phyloP scores from a whole-genome alignment of 78 protist genomes.

The Dictyostelium citrinum region DNA sequence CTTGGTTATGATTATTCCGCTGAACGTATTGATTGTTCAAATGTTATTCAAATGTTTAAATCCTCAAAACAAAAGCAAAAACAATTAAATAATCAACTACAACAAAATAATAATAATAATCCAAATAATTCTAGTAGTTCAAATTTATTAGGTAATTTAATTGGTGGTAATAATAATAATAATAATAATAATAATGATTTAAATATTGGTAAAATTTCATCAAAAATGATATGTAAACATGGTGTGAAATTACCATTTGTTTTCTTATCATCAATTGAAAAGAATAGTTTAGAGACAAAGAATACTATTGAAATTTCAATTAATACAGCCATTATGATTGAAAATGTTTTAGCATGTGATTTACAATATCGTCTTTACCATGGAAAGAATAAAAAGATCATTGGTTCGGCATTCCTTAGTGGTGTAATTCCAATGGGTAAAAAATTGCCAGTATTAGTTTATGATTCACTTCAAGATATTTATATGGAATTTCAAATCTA shows the following conservation, averaged over 20 bases:
- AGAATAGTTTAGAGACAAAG: conserved; percentile 12
- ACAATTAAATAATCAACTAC: neutral
- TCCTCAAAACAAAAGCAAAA: neutral
- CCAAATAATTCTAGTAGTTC: neutral
- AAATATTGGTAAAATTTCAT: neutral
- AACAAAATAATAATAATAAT: neutral
- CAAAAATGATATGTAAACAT: conserved; percentile 60
- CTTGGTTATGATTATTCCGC: conserved; percentile 20
- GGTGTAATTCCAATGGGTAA: conserved; percentile 56
- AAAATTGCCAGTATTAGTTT: conserved; percentile 13
- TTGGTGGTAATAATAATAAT: neutral
- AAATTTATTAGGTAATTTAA: conserved; percentile 2
- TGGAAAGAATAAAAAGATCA: conserved; percentile 29
- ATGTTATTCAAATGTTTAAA: conserved; percentile 11
- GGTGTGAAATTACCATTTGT: conserved; percentile 25
- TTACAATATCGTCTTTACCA: conserved; percentile 30
- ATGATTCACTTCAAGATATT: conserved; percentile 35
- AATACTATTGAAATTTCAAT: conserved; percentile 49
- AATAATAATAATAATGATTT: neutral
- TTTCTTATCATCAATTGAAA: conserved; percentile 29
- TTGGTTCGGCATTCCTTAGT: conserved; percentile 50
- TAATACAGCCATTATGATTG: conserved; percentile 41
- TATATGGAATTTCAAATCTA: conserved; percentile 66
- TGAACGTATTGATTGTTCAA: conserved; percentile 57
- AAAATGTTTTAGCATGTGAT: conserved; percentile 77